phyloP scores from a whole-genome alignment of 202 grass and related monocot genomes.

The Schoenoplectus triqueter region DNA sequence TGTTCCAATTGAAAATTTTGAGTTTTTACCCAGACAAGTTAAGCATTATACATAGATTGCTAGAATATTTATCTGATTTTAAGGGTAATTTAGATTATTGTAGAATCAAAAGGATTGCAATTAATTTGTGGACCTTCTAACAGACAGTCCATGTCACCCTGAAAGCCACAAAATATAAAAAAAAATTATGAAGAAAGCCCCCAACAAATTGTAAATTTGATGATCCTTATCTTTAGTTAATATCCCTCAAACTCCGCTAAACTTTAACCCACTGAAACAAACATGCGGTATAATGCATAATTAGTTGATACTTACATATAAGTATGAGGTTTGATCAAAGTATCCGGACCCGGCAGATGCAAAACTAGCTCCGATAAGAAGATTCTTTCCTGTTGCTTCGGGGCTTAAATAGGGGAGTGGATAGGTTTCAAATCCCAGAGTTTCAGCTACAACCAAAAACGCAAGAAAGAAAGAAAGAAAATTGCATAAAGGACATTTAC shows the following conservation, averaged over 20 bases:
- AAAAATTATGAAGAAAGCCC: background rate
- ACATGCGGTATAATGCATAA: background rate
- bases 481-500: background rate
- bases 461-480: background rate
- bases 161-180: background rate
- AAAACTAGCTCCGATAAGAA: slow-evolving; percentile 76
- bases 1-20: slow-evolving; percentile 22
- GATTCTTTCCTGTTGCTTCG: slow-evolving; percentile 59
- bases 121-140: background rate
- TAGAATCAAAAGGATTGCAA: background rate
- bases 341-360: slow-evolving; percentile 84
- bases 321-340: slow-evolving; percentile 61
- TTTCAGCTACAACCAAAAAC: slow-evolving; percentile 49
- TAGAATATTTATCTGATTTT: background rate
- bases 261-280: background rate
- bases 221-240: background rate
- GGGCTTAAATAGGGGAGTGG: slow-evolving; percentile 73
- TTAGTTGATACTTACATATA: slow-evolving; percentile 60
- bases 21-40: background rate
- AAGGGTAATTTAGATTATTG: background rate
- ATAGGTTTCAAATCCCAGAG: slow-evolving; percentile 65
- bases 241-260: background rate
- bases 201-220: background rate
- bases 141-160: background rate
- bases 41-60: background rate